These are phyloP conservation scores for Rhamnella rubrinervis DNA, from an alignment of 331 rosid species.

Conservation along the genomic window DNA sequence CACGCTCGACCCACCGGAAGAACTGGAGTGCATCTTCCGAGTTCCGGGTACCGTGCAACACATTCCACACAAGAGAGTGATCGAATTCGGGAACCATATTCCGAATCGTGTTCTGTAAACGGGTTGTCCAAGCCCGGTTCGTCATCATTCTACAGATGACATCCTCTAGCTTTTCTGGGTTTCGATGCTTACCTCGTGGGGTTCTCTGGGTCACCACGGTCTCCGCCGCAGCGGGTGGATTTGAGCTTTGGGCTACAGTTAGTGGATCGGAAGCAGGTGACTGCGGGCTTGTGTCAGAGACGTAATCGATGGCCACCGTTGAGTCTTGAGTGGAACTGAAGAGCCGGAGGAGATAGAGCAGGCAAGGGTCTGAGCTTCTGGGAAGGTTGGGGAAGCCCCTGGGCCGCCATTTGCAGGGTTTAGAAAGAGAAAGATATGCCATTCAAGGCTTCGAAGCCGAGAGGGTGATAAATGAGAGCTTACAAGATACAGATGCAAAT, in stretches of 20 bases:
- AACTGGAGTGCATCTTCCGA: conserved; percentile 73
- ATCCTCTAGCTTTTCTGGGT: conserved; percentile 40
- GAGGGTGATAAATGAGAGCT: background rate
- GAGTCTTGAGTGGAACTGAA: conserved; percentile 29
- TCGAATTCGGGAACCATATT: conserved; percentile 57
- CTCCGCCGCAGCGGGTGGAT: background rate
- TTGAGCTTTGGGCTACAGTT: conserved; percentile 1
- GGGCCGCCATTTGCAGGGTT: conserved; percentile 26
- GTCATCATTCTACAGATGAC: conserved; percentile 64
- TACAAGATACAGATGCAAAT: too few species aligned
- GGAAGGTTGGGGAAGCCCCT: conserved; percentile 20
- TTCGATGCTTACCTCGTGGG: conserved; percentile 35
- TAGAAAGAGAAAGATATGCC: conserved; percentile 38
- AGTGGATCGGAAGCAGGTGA: background rate
- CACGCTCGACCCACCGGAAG: conserved; percentile 80
- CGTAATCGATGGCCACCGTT: background rate
- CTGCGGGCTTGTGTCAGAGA: background rate
- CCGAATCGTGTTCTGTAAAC: conserved; percentile 74
- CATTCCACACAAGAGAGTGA: conserved; percentile 56
- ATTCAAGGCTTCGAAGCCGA: conserved; percentile 1
- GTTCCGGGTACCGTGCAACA: conserved; percentile 49
- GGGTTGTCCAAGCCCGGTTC: conserved; percentile 81
- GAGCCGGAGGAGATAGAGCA: conserved; percentile 27
- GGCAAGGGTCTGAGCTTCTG: conserved; percentile 20
- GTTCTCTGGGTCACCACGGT: conserved; percentile 8